Evolutionary conservation across 176 grass and related monocot genomes (phyloP).

Genomic region (Eremochloa ophiuroides): DNA sequence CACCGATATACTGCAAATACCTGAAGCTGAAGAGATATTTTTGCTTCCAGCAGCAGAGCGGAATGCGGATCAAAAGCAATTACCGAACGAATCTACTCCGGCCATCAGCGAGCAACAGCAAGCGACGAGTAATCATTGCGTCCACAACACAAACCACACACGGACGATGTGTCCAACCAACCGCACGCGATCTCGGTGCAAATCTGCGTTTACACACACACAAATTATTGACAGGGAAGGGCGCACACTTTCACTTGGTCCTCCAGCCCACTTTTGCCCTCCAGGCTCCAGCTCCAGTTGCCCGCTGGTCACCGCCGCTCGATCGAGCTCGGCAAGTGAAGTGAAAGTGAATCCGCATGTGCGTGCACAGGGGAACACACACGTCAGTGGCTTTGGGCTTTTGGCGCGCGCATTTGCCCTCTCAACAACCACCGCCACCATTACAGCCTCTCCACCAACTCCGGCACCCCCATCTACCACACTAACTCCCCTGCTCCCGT

Average conservation of each 20-base stretch:
- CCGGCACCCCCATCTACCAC: constrained; percentile 31
- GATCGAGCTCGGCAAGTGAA: not conserved
- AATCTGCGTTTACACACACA: not conserved
- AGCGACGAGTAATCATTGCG: constrained; percentile 13
- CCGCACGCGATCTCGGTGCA: constrained; percentile 6
- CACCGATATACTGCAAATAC: not conserved
- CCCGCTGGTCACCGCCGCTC: not conserved
- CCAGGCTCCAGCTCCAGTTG: not conserved
- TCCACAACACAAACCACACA: not conserved
- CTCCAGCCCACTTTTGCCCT: not conserved
- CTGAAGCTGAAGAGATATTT: constrained; percentile 4
- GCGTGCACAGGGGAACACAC: constrained; percentile 18
- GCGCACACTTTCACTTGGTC: constrained; percentile 27
- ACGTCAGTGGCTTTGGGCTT: not conserved
- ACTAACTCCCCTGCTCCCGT: constrained; percentile 30
- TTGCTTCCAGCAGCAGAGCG: not conserved
- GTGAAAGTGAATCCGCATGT: too few relatives aligned
- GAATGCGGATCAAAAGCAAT: too few relatives aligned
- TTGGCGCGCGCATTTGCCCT: constrained; percentile 14
- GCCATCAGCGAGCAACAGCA: constrained; percentile 4
- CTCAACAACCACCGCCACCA: constrained; percentile 42
- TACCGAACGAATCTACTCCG: not conserved
- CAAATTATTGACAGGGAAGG: constrained; percentile 4
- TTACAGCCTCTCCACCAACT: constrained; percentile 38
- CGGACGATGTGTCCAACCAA: constrained; percentile 10